Percentiles rank a stretch among this genome's conserved stretches.
phyloP scores from a whole-genome alignment of 345 rosid species.

The Eucalyptus marginata region DNA sequence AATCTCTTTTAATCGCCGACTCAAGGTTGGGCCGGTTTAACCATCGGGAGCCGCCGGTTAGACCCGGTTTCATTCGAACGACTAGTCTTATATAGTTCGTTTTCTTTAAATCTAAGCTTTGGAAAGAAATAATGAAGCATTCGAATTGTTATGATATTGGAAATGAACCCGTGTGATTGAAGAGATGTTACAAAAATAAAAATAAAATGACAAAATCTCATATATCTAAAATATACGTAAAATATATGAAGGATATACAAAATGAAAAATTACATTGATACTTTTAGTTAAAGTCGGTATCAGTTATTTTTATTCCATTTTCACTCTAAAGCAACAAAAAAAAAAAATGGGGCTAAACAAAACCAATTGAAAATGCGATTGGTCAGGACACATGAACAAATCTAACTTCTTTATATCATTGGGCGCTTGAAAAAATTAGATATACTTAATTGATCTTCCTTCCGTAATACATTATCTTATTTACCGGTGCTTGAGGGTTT shows the following conservation, averaged over 20 bases:
- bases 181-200: accelerated
- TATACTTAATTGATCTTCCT: background rate
- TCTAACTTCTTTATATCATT: background rate
- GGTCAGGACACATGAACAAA: background rate
- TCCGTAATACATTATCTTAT: background rate
- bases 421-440: background rate
- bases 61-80: background rate
- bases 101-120: background rate
- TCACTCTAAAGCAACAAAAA: background rate
- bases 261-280: background rate
- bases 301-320: background rate
- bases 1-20: background rate
- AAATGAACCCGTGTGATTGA: background rate
- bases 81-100: background rate
- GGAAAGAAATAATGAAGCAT: background rate
- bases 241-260: background rate
- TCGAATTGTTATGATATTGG: background rate
- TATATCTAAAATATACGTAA: background rate
- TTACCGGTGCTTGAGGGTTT: background rate
- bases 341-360: background rate
- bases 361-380: background rate
- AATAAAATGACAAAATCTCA: background rate
- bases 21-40: background rate
- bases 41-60: background rate
- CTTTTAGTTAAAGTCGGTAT: background rate